These are phyloP conservation scores for Phytophthora brassicae DNA, from an alignment of 352 stramenopile species.

Conservation along the genomic window DNA sequence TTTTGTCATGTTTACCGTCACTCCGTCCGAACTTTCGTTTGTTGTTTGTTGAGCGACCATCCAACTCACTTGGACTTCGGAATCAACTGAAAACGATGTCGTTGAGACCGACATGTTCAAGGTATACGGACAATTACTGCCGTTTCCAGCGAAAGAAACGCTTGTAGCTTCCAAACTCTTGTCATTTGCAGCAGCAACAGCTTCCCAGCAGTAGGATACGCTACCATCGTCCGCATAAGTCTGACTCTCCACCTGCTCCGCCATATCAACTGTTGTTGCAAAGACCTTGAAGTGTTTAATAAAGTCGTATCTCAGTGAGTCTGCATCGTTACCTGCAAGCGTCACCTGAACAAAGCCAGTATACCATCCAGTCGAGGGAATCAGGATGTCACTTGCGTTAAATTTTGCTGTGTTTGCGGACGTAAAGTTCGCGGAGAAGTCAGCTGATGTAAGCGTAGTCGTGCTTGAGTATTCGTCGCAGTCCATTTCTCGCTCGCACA, in stretches of 20 bases:
- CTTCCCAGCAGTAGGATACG: constrained; percentile 53
- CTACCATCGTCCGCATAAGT: constrained; percentile 30
- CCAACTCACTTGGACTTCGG: constrained; percentile 31
- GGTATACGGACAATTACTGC: constrained; percentile 46
- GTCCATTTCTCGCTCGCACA: constrained; percentile 36
- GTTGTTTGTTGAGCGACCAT: constrained; percentile 26
- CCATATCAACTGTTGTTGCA: constrained; percentile 31
- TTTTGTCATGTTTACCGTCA: constrained; percentile 34
- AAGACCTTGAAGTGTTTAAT: constrained; percentile 57
- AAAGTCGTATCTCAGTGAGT: constrained; percentile 49
- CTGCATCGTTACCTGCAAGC: constrained; percentile 28
- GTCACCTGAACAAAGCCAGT: constrained; percentile 48
- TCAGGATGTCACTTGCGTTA: constrained; percentile 28
- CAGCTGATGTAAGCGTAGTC: constrained; percentile 26
- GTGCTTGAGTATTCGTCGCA: constrained; percentile 52
- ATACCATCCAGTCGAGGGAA: constrained; percentile 41
- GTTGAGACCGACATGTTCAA: constrained; percentile 37
- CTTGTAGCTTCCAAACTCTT: constrained; percentile 27
- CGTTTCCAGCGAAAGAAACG: constrained; percentile 36
- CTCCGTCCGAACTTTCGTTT: constrained; percentile 10
- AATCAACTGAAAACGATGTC: constrained; percentile 23
- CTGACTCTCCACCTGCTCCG: constrained; percentile 21
- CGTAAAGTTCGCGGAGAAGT: constrained; percentile 39
- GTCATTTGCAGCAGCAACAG: constrained; percentile 30
- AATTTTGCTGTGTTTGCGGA: constrained; percentile 33